Base-by-base conservation (phyloP, 805 yeast genomes). In the Candida pini region DNA sequence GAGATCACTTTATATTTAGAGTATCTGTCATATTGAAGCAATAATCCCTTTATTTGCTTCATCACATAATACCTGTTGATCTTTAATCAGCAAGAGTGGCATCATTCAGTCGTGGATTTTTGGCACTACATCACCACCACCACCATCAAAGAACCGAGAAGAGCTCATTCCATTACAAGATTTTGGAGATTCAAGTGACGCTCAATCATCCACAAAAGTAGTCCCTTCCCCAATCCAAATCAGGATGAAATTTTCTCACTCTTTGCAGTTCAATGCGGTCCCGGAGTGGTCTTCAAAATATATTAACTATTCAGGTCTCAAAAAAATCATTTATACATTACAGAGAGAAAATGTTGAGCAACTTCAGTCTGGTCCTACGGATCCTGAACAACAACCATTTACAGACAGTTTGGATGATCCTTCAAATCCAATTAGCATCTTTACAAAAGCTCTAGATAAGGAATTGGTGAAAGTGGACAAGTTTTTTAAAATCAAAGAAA, bases 261-360 rank as follows among this genome's bases (percentile, higher is more conserved):
- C 96, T 5, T 65, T 90, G 34, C 68, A 68, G 49, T 66, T 69
- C 43, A 69, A 69, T 43, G 96, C 97, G 17, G 97, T 92, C 4
- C 97, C 98, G 2, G 97, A 92, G 58, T 90, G 98, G 98, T 76
- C 95, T 9, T 79, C 95, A 18, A 78, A 84, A 56, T 90, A 90
- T 60, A 80, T 90, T 37, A 89, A 94, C 36, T 90, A 90, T 60
- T 83, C 95, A 1, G 79, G 84, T 25, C 66, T 92, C 39, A 90
- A 92, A 58, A 86, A 85, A 62, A 70, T 84, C 27, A 83, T 89
- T 19, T 90, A 89, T 58, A 68, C 78, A 13, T 67, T 90, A 30
- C 97, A 92, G 53, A 70, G 89, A 50, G 87, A 83, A 24, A 41
- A 55, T 30, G 56, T 54, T 5, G 40, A 59, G 49, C 22, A 59